A percentile compares a stretch with the other conserved stretches of the same genome.
These are phyloP conservation scores for Trichoderma cornu-damae DNA, from an alignment of 2,329 filamentous ascomycete species.

Conservation along the genomic window DNA sequence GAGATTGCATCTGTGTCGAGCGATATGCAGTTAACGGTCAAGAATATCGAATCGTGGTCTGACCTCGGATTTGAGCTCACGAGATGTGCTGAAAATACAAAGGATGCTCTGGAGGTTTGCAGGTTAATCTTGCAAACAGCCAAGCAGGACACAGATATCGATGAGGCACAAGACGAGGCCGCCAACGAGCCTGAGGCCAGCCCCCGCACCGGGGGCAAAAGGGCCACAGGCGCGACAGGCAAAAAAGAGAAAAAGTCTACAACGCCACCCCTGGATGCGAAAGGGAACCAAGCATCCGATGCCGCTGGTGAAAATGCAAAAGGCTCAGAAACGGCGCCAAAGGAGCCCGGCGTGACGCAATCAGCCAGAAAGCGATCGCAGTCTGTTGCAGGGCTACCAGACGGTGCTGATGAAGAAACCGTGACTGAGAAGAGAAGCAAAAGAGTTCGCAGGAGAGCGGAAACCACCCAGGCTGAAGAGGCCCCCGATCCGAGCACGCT, in stretches of 20 bases:
- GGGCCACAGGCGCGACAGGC: not conserved
- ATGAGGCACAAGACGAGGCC: conserved; percentile 20
- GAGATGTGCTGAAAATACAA: conserved; percentile 29
- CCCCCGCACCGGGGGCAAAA: conserved; percentile 9
- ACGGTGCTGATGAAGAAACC: conserved; percentile 53
- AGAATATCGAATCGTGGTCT: conserved; percentile 30
- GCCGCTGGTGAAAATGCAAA: conserved; percentile 26
- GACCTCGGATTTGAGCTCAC: conserved; percentile 33
- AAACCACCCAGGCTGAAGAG: conserved; percentile 52
- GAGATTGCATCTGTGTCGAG: not conserved
- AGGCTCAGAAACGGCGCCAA: conserved; percentile 28
- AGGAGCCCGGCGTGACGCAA: conserved; percentile 36
- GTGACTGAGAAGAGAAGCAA: conserved; percentile 60
- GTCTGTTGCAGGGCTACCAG: conserved; percentile 54
- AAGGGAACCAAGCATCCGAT: conserved; percentile 26
- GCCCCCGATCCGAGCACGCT: conserved; percentile 47
- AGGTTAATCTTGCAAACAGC: conserved; percentile 27
- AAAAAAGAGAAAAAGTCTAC: conserved; percentile 7
- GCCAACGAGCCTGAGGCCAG: conserved; percentile 16
- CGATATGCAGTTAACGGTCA: conserved; percentile 2
- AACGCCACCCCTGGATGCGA: conserved; percentile 16
- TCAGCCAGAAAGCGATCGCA: conserved; percentile 57
- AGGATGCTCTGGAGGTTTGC: conserved; percentile 30
- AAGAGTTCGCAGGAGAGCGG: conserved; percentile 49
- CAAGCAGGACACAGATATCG: conserved; percentile 26